phyloP scores from a whole-genome alignment of 805 yeast species.

The Candida boleticola region DNA sequence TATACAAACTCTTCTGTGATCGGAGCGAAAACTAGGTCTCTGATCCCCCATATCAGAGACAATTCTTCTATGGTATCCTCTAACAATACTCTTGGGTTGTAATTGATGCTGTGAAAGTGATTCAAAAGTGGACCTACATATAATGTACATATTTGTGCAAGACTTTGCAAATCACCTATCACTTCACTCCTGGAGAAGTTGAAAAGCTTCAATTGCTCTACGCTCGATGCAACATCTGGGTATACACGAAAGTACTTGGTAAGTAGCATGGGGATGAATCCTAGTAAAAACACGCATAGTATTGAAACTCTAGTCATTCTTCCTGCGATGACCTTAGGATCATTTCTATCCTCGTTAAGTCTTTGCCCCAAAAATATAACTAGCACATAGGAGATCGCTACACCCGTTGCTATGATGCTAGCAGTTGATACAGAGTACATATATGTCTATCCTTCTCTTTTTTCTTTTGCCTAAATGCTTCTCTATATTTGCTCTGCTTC shows the following conservation, averaged over 20 bases:
- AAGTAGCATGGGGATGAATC: slow-evolving; percentile 30
- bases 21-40: slow-evolving; percentile 72
- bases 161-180: slow-evolving; percentile 8
- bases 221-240: slow-evolving; percentile 6
- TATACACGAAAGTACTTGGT: slow-evolving; percentile 9
- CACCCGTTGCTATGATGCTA: slow-evolving; percentile 21
- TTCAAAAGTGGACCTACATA: slow-evolving; percentile 44
- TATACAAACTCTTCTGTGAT: slow-evolving; percentile 75
- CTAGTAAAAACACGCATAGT: slow-evolving; percentile 27
- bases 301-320: slow-evolving; percentile 37
- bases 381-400: slow-evolving; percentile 48
- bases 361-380: slow-evolving; percentile 36
- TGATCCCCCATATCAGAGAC: slow-evolving; percentile 34
- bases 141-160: slow-evolving; percentile 36
- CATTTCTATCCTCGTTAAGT: slow-evolving; percentile 34
- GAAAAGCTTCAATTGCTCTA: slow-evolving; percentile 8
- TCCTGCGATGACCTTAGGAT: slow-evolving; percentile 39
- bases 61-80: slow-evolving; percentile 17
- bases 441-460: no score
- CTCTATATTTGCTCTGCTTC: no score
- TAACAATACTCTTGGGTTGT: slow-evolving; percentile 15
- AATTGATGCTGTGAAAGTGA: slow-evolving; percentile 3
- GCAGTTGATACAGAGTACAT: slow-evolving; percentile 10
- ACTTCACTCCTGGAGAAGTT: not conserved
- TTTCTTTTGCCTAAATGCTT: no score